Base-by-base conservation (phyloP, 179 eudicot species). In the Pouteria campechiana region DNA sequence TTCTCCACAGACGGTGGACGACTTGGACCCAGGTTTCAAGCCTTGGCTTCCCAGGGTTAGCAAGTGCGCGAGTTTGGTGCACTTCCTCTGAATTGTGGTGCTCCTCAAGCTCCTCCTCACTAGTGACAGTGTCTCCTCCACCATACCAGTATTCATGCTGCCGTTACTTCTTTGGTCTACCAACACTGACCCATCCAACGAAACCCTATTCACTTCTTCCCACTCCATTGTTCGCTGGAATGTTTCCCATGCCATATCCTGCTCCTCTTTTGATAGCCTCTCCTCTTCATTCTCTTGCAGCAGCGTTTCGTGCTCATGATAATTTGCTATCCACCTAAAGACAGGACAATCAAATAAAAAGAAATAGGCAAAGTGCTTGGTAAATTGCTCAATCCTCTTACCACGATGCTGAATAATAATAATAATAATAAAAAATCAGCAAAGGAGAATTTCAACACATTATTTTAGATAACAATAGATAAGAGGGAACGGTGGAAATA, bases 221-320 rank as follows among this genome's bases (percentile, higher is more conserved):
- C 97, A 88, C 50, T 84, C 85, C 48, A 81, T 50, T 25, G 74
- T 64, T 64, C 54, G 76, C 34, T 61, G 64, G 34, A 61, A 90
- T 8, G 72, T 81, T 60, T 90, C 98, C 98, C 98, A 90, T 3
- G 98, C 98, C 82, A 86, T 61, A 57, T 90, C 98, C 56, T 90
- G 98, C 55, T 90, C 98, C 61, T 90, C 98, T 71, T 90, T 90
- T 10, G 96, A 76, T 5, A 90, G 90, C 56, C 70, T 82, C 55
- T 90, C 98, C 2, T 86, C 98, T 74, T 90, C 96, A 22, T 90
- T 90, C 59, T 90, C 98, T 64, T 90, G 96, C 37, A 90, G 55
- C 37, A 90, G 72, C 17, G 80, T 72, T 64, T 90, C 98, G 7
- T 90, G 98, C 65, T 82, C 90, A 53, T 90, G 98, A 59, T 70